Conservation (phyloP, 2,329 filamentous ascomycete genomes). For the Zymoseptoria brevis region DNA sequence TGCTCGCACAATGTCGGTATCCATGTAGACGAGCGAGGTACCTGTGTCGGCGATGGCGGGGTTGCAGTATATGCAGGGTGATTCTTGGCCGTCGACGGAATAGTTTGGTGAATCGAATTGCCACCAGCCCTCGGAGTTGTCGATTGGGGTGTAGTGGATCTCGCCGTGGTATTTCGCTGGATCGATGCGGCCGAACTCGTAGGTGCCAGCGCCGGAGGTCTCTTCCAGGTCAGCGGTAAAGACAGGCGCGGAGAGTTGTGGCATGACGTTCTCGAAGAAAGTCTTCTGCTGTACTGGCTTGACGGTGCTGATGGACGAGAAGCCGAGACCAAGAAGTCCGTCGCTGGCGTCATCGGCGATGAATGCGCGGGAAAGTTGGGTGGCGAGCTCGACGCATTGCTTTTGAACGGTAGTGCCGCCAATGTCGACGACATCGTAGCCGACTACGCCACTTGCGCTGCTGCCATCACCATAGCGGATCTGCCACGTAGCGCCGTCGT, state of each 20-base stretch:
- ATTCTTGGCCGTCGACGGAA: conserved; percentile 49
- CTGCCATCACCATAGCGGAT: conserved; percentile 65
- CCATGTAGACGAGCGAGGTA: conserved; percentile 56
- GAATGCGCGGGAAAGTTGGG: conserved; percentile 51
- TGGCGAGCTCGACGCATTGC: conserved; percentile 63
- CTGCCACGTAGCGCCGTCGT: conserved; percentile 48
- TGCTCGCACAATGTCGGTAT: conserved; percentile 36
- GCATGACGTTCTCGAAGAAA: conserved; percentile 64
- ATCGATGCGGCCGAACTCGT: conserved; percentile 69
- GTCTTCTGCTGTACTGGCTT: conserved; percentile 55
- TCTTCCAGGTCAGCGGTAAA: conserved; percentile 64
- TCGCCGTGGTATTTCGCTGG: conserved; percentile 52
- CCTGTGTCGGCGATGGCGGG: conserved; percentile 47
- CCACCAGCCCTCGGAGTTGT: conserved; percentile 61
- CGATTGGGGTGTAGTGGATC: conserved; percentile 55
- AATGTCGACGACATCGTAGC: conserved; percentile 59
- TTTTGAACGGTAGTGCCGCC: conserved; percentile 54
- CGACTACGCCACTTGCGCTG: conserved; percentile 55
- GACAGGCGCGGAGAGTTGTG: conserved; percentile 54
- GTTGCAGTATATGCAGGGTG: conserved; percentile 25
- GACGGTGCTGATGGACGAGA: conserved; percentile 58
- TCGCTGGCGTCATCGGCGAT: conserved; percentile 52
- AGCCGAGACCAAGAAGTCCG: conserved; percentile 63
- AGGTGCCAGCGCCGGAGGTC: conserved; percentile 47
- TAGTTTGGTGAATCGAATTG: conserved; percentile 53